Evolutionary conservation across 2,329 filamentous ascomycete genomes (phyloP), one percentile per base, ranked within the genome.

Genomic region (Penicillium aurantiogriseum): DNA sequence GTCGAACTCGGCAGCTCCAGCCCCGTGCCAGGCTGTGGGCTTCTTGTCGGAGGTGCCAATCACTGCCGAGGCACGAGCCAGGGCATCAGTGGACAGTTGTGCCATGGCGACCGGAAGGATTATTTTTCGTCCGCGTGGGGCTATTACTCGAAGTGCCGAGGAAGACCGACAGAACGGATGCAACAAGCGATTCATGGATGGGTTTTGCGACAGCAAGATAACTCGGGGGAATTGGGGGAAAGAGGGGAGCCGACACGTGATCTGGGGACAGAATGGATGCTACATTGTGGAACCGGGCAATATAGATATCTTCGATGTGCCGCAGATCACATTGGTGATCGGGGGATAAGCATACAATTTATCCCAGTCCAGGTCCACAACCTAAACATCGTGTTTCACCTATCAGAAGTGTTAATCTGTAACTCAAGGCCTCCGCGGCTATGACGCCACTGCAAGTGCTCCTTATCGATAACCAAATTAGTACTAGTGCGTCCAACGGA

Each of bases 1-100:
- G 64, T 85, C 80, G 65, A 83, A 84, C 52, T 83, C 81, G 3
- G 83, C 81, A 2, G 81, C 79, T 21, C 81, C 82, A 23, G 80
- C 76, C 11, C 71, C 71, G 4, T 75, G 68, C 76, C 76, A 78
- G 51, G 71, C 63, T 50, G 63, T 76, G 25, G 48, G 48, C 47
- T 64, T 60, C 17, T 25, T 54, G 7, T 48, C 44, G n/a, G n/a
- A 25, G 21, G 44, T 38, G n/a, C n/a, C 31, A 35, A 23, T 48
- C 23, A 29, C n/a, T 29, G 40, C 45, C 49, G 59, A 40, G 44
- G 44, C 25, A 29, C 53, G 40, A 17, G 39, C 56, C 64, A 51
- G 60, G 39, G 23, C 54, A 10, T 60, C 25, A 13, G 63, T 67
- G 11, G 63, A 62, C 21, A 63, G 55, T 31, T 63, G 64, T 23